Base-by-base conservation (phyloP, 371 early-diverging fungal species). In the Cokeromyces recurvatus region DNA sequence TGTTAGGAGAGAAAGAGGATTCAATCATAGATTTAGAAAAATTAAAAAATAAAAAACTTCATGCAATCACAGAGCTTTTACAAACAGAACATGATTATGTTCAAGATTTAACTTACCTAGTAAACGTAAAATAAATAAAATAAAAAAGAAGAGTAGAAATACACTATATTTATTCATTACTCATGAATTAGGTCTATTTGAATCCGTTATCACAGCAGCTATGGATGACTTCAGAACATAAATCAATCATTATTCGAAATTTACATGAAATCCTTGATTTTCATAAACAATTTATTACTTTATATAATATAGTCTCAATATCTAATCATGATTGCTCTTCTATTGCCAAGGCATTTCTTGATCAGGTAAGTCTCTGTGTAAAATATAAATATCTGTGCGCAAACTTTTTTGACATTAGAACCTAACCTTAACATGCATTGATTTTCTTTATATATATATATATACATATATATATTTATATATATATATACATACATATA, bases 11-110 rank as follows among this genome's bases (percentile, higher is more conserved):
- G n/a, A n/a, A n/a, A n/a, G n/a, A n/a, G n/a, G n/a, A n/a, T n/a
- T n/a, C n/a, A n/a, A n/a, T n/a, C n/a, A 29, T 5, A 29, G 29
- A 29, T 29, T 24, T 38, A 25, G 38, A 35, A 11, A 20, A 48
- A 14, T 25, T 45, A 31, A 29, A 20, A n/a, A 55, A 43, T 38
- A 55, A 54, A 27, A 55, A 67, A 15, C 38, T 45, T n/a, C 69
- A 66, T 54, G 75, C 71, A 7, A 62, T 71, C 22, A 46, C 64
- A 35, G 75, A 75, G 43, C 38, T 75, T 4, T 19, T 68, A 20
- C 66, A 71, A 34, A 75, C 75, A 15, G 75, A 75, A 48, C 57
- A 62, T 6, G 71, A 66, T 36, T 75, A 75, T 34, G 69, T 71
- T 12, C 35, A 49, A 16, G 67, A 75, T 39, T 48, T 75, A 10